Percentiles rank a stretch among this genome's conserved stretches.
Evolutionary conservation across 805 yeast species (phyloP).

Genomic region (Wickerhamomyces queroliae): DNA sequence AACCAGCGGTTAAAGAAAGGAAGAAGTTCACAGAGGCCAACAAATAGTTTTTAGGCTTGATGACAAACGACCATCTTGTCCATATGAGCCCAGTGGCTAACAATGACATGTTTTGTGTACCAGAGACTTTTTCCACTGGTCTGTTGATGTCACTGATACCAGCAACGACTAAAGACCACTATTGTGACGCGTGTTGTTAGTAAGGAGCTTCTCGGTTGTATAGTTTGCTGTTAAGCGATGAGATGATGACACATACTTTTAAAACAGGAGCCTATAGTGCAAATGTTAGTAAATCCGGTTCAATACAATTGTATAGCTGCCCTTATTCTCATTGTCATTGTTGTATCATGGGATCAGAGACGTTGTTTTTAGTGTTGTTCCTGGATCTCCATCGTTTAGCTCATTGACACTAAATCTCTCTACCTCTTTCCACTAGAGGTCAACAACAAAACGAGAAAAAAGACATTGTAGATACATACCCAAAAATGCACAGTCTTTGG

Average conservation of each 20-base stretch:
- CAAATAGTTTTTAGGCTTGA: constrained; percentile 78
- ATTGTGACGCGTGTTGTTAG: constrained; percentile 4
- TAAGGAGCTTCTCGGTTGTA: neutral
- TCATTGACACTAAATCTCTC: neutral
- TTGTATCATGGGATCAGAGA: no score
- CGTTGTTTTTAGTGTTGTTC: no score
- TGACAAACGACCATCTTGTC: constrained; percentile 98
- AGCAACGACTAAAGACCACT: constrained; percentile 90
- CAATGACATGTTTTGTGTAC: constrained; percentile 70
- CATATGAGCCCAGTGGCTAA: constrained; percentile 91
- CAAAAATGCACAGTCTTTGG: constrained; percentile 97
- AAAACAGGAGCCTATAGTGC: constrained; percentile 46
- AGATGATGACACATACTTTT: constrained; percentile 29
- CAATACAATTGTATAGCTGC: neutral
- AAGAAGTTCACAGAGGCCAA: constrained; percentile 94
- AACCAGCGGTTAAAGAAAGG: constrained; percentile 84
- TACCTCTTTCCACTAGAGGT: neutral
- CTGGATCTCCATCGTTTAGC: no score
- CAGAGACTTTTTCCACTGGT: constrained; percentile 89
- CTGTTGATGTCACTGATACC: constrained; percentile 82
- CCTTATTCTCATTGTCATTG: no score
- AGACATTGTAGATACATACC: no score
- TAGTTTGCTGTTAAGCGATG: constrained; percentile 9
- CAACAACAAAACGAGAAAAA: neutral
- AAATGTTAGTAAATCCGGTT: constrained; percentile 1